Percentiles rank a stretch among this genome's conserved stretches.
These are phyloP conservation scores for Cubamyces sp. DNA, from an alignment of 768 basidiomycete species.

Conservation along the genomic window DNA sequence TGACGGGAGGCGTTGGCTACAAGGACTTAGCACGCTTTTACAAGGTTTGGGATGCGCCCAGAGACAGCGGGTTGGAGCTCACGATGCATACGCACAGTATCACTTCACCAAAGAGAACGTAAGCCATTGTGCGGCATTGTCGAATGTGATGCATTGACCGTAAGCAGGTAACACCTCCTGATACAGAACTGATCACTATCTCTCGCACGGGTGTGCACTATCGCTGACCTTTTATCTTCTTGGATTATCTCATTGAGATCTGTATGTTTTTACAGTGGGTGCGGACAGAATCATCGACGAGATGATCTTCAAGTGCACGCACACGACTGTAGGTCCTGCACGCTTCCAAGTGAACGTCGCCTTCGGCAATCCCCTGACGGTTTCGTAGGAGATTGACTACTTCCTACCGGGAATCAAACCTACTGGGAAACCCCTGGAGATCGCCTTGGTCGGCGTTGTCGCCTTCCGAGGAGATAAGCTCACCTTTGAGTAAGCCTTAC, in stretches of 20 bases:
- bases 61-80: neutral
- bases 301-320: conserved; percentile 49
- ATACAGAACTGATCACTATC: conserved; percentile 45
- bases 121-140: neutral
- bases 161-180: conserved; percentile 44
- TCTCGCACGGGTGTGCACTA: conserved; percentile 42
- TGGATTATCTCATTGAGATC: neutral
- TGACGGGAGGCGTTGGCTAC: conserved; percentile 51
- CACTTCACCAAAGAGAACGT: conserved; percentile 42
- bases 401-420: conserved; percentile 38
- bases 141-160: conserved; percentile 5
- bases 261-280: conserved; percentile 36
- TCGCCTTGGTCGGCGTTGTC: conserved; percentile 49
- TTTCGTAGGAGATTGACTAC: conserved; percentile 46
- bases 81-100: conserved; percentile 27
- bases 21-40: conserved; percentile 51
- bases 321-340: conserved; percentile 38
- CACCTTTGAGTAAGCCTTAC: conserved; percentile 46
- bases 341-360: neutral
- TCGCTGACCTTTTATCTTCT: neutral
- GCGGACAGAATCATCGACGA: conserved; percentile 51
- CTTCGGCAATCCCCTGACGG: neutral
- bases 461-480: conserved; percentile 54
- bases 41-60: conserved; percentile 34
- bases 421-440: conserved; percentile 42